Conservation (phyloP, 805 yeast genomes). For the Teunomyces lycoperdinae region DNA sequence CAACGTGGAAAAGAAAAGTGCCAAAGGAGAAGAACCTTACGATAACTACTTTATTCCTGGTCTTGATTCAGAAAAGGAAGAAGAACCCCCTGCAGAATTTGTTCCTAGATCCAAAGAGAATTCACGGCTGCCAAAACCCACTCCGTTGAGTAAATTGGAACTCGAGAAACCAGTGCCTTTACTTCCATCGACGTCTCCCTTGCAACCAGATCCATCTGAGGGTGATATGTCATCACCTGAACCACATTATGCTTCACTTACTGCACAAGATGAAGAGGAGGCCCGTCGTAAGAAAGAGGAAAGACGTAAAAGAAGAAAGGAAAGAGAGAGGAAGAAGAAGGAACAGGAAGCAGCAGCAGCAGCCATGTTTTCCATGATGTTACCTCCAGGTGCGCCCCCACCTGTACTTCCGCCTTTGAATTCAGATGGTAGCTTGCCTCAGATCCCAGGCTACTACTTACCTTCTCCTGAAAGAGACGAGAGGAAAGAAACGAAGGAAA, state of each 20-base stretch:
- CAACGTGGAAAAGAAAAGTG: slow-evolving; percentile 7
- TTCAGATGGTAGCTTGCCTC: slow-evolving; percentile 5
- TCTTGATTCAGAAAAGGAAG: too few species aligned
- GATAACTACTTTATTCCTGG: slow-evolving; percentile 19
- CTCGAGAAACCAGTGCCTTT: not conserved
- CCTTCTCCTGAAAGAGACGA: slow-evolving; percentile 8
- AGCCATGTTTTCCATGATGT: slow-evolving; percentile 6
- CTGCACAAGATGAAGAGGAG: slow-evolving; percentile 10
- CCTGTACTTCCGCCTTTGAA: slow-evolving; percentile 9
- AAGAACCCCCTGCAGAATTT: not conserved
- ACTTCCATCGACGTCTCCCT: not conserved
- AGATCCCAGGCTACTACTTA: slow-evolving; percentile 10
- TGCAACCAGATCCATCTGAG: not conserved
- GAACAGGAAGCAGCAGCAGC: slow-evolving; percentile 9
- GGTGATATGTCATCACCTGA: not conserved
- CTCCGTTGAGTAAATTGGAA: not conserved
- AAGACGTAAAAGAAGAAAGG: slow-evolving; percentile 16
- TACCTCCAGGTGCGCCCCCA: slow-evolving; percentile 7
- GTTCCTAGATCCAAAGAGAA: not conserved
- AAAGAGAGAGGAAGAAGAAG: slow-evolving; percentile 11
- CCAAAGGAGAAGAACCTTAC: slow-evolving; percentile 21
- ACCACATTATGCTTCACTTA: not conserved
- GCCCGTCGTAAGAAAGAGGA: slow-evolving; percentile 14
- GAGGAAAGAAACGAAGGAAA: slow-evolving; percentile 13
- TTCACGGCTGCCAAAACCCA: not conserved